Conservation (phyloP, 2,329 filamentous ascomycete genomes). For the Neofusicoccum cordaticola region DNA sequence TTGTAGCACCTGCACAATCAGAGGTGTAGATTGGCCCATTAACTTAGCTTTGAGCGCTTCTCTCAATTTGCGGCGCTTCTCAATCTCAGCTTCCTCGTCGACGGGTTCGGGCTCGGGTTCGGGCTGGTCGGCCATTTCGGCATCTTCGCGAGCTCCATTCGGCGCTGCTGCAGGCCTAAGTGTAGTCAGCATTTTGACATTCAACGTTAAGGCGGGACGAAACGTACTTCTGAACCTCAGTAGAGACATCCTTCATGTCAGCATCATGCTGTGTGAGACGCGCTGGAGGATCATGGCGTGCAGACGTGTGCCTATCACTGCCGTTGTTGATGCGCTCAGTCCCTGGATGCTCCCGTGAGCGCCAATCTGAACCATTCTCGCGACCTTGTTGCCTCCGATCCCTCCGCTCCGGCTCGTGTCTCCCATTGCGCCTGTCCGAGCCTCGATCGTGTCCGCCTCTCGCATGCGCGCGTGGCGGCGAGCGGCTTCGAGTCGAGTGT, state of each 20-base stretch:
- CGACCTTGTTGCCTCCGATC: constrained; percentile 9
- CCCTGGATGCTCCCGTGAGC: constrained; percentile 15
- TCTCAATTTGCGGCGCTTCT: constrained; percentile 77
- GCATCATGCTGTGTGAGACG: not conserved
- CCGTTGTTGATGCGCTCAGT: not conserved
- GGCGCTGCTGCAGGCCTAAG: not conserved
- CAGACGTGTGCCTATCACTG: not conserved
- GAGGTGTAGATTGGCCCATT: constrained; percentile 65
- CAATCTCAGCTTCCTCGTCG: constrained; percentile 79
- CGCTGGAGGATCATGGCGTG: not conserved
- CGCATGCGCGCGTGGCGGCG: constrained; percentile 23
- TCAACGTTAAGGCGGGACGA: not conserved
- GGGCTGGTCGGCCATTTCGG: constrained; percentile 23
- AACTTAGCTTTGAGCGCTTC: constrained; percentile 85
- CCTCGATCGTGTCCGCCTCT: constrained; percentile 36
- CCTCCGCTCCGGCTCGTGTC: constrained; percentile 1
- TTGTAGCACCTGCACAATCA: constrained; percentile 72
- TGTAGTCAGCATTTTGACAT: not conserved
- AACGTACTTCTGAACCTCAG: not conserved
- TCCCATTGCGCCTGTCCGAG: constrained; percentile 8
- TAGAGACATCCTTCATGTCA: not conserved
- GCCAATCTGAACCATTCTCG: constrained; percentile 14
- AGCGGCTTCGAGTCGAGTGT: constrained; percentile 15
- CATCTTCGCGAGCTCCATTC: not conserved
- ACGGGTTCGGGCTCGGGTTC: constrained; percentile 41